Evolutionary conservation across 2,329 filamentous ascomycete species (phyloP).

Genomic region (Elsinoe batatas): DNA sequence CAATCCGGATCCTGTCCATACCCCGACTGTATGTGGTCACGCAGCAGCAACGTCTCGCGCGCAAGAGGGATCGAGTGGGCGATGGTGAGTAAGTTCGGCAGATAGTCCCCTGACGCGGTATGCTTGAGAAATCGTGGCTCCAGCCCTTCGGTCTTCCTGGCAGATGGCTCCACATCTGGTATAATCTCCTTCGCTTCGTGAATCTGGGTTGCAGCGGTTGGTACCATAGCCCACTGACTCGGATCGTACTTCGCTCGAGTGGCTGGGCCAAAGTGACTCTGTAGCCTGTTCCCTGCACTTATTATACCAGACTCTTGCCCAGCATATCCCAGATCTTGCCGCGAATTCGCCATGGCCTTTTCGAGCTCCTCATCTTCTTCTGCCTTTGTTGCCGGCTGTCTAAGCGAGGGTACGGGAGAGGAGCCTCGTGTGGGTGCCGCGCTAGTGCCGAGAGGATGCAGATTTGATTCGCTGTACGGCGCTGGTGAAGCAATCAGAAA

Average conservation of each 20-base stretch:
- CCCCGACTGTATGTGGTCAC: conserved; percentile 34
- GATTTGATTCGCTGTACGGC: conserved; percentile 18
- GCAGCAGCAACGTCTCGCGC: conserved; percentile 46
- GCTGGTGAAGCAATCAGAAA: not conserved
- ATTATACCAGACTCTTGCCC: conserved; percentile 44
- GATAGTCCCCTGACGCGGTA: conserved; percentile 41
- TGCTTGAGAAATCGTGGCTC: conserved; percentile 51
- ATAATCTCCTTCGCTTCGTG: conserved; percentile 38
- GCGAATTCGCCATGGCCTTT: conserved; percentile 21
- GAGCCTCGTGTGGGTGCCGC: conserved; percentile 24
- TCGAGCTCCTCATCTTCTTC: conserved; percentile 25
- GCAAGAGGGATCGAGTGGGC: conserved; percentile 51
- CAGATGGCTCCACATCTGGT: conserved; percentile 37
- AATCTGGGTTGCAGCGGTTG: conserved; percentile 34
- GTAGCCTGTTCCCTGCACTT: not conserved
- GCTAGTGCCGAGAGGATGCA: conserved; percentile 23
- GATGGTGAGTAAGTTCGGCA: conserved; percentile 51
- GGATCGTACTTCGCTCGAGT: conserved; percentile 46
- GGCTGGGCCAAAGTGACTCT: conserved; percentile 43
- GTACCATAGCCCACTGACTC: conserved; percentile 43
- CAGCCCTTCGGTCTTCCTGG: conserved; percentile 38
- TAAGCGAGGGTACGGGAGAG: conserved; percentile 20
- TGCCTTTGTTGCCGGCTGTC: conserved; percentile 21
- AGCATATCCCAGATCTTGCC: conserved; percentile 14
- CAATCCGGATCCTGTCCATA: conserved; percentile 50